Conservation (phyloP, 345 rosid genomes). For the Eucalyptus pumila region DNA sequence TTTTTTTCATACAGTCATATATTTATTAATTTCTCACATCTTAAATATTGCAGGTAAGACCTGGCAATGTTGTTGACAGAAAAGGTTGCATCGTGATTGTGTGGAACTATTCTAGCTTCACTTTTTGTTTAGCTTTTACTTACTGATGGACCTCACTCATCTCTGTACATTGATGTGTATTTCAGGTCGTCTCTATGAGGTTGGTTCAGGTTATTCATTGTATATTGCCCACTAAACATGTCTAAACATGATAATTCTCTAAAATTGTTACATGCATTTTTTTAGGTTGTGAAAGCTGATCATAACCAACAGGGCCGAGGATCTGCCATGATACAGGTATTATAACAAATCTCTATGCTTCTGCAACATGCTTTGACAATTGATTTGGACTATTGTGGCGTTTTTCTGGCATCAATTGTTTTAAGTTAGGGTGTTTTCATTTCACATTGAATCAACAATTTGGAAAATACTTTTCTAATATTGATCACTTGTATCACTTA, state of each 20-base stretch:
- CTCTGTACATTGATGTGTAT: background rate
- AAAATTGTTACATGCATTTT: background rate
- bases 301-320: slow-evolving; percentile 94
- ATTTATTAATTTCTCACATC: background rate
- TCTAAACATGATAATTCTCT: background rate
- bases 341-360: background rate
- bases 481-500: background rate
- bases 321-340: slow-evolving; percentile 71
- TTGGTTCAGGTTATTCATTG: background rate
- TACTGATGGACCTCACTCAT: background rate
- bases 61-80: slow-evolving; percentile 84
- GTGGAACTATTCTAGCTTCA: background rate
- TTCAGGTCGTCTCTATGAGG: slow-evolving; percentile 76
- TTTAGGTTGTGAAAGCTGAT: slow-evolving; percentile 64
- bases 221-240: background rate
- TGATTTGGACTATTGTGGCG: background rate
- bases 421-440: background rate
- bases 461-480: background rate
- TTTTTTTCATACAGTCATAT: background rate
- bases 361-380: background rate
- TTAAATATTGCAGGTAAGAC: slow-evolving; percentile 39
- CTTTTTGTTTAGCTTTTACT: background rate
- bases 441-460: background rate
- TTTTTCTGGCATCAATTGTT: background rate
- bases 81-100: slow-evolving; percentile 27